Evolutionary conservation across 2,329 filamentous ascomycete genomes (phyloP), one percentile per base, ranked within the genome.

Genomic region (Cytospora leucostoma): DNA sequence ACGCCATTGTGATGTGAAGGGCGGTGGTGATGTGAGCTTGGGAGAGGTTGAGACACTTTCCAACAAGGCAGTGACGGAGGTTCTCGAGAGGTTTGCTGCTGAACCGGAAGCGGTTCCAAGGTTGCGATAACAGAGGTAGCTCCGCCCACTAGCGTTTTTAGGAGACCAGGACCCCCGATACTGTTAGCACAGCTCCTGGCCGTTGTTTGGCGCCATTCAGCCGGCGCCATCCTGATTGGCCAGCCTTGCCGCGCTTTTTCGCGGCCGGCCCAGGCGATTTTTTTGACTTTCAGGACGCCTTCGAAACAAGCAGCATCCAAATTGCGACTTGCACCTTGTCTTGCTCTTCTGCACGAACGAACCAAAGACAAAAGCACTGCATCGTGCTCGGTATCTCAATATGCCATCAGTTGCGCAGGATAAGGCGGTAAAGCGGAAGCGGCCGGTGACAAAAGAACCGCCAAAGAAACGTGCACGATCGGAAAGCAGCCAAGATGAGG

Each of bases 1-100:
- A 97, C 86, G 94, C 94, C 94, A 98, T 98, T 90, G 84, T 91
- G 85, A 79, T 78, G 82, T 83, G 79, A 80, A 80, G 78, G 80
- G 78, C 80, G 81, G 82, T 82, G 79, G 76, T 64, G 56, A 66
- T 52, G 66, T 64, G 63, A 52, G 59, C 61, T 35, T 55, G 59
- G 40, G 53, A 27, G 55, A 54, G 38, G 53, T 61, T 63, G 64
- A 65, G 61, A 63, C 60, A 63, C 61, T 65, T 65, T 63, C 64
- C 61, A 32, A 34, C 38, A 50, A 37, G 50, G 53, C 61, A 56
- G 56, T 63, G 64, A 59, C 61, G 50, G 63, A 62, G 61, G 32
- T 35, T 52, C 56, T 59, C 32, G 49, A 65, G 64, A 65, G 61
- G 54, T 61, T 65, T 65, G 61, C 57, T 57, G 27, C 27, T 35